Base-by-base conservation (phyloP, 495 filamentous ascomycete species). In the Daldinia caldariorum region DNA sequence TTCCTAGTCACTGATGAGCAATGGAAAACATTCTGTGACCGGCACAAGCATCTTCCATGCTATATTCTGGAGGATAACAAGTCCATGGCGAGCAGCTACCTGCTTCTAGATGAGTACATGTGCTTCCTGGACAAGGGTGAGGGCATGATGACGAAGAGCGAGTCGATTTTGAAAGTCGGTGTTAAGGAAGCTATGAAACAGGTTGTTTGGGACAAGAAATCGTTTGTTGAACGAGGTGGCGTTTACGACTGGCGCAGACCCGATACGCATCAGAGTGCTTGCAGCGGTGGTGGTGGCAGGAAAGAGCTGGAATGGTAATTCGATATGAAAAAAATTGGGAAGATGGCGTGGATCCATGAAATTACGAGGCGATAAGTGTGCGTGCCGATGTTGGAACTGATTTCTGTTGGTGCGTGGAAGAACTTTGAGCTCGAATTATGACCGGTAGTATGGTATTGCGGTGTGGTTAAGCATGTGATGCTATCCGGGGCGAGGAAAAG, bases 61-160 rank as follows among this genome's bases (percentile, higher is more conserved):
- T 81, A 85, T 50, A 77, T 86, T 5, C 81, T 83, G 0, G 85
- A 89, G 72, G 70, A 78, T 10, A 89, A 88, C 53, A 74, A 76
- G 0, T 45, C 87, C 16, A 88, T 89, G 86, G 81, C 76, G 20
- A 83, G 77, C 20, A 81, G 77, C 26, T 86, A 85, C 70, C 77
- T 88, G 3, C 76, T 88, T 58, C 68, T 88, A 9, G 85, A 88
- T 51, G 87, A 88, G 71, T 85, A 82, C 65, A 69, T 88, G 73
- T 76, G 86, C 12, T 88, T 88, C 63, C 66, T 88, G 13, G 84
- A 87, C 57, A 82, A 83, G 53, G 79, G 78, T 4, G 70, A 68
- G 13, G 74, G 77, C 1, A 79, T 74, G 22, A 79, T 80, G 64
- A 81, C 79, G 37, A 74, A 76, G 55, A 79, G 77, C 1, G 62